phyloP scores from a whole-genome alignment of 2,329 filamentous ascomycete genomes.

The Stylonectria norvegica region DNA sequence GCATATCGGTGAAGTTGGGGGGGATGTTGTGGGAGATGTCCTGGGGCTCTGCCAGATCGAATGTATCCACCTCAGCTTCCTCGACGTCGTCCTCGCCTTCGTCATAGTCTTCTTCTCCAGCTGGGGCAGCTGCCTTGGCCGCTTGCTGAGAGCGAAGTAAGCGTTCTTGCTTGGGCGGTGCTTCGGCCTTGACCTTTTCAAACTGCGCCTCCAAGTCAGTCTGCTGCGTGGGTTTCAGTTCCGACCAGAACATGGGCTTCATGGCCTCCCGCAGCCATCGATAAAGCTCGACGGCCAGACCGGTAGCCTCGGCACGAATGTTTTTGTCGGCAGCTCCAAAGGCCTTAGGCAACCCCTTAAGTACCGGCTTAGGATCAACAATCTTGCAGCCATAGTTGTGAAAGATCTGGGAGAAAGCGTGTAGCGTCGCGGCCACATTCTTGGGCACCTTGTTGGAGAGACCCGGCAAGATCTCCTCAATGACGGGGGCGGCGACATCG shows the following conservation, averaged over 20 bases:
- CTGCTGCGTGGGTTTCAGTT: constrained; percentile 93
- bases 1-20: constrained; percentile 74
- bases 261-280: constrained; percentile 96
- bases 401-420: constrained; percentile 77
- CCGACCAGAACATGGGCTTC: constrained; percentile 96
- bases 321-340: constrained; percentile 99
- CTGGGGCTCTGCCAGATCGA: constrained; percentile 80
- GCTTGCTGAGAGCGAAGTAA: constrained; percentile 86
- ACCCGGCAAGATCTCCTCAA: constrained; percentile 84
- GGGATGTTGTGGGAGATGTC: constrained; percentile 82
- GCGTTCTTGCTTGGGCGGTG: constrained; percentile 83
- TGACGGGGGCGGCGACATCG: constrained; percentile 77
- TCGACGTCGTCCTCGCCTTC: constrained; percentile 51
- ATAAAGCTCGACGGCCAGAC: constrained; percentile 89
- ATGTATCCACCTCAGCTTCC: constrained; percentile 69
- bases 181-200: constrained; percentile 86
- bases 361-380: constrained; percentile 85
- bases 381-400: constrained; percentile 95
- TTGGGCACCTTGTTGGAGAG: constrained; percentile 89
- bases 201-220: constrained; percentile 91
- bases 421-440: constrained; percentile 68
- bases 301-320: constrained; percentile 88
- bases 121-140: constrained; percentile 66
- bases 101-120: constrained; percentile 56
- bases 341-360: constrained; percentile 83